Evolutionary conservation across 441 rosid species (phyloP).

Genomic region (Syzygium syzygioides): DNA sequence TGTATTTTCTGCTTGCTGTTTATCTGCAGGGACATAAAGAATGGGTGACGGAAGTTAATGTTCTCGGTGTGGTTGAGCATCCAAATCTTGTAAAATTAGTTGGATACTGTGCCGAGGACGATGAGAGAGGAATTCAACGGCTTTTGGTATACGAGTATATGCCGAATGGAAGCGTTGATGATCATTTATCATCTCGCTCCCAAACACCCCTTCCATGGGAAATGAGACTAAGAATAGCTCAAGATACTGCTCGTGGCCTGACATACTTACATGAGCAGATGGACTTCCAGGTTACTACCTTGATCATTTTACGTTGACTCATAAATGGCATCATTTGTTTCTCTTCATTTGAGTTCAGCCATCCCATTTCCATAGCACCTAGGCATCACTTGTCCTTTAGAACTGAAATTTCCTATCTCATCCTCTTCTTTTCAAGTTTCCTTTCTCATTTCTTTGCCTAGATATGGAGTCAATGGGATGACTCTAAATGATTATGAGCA

Average conservation of each 20-base stretch:
- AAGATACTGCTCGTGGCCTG: slow-evolving; percentile 89
- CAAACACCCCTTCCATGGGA: slow-evolving; percentile 64
- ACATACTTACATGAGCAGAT: slow-evolving; percentile 81
- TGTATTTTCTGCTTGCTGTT: background rate
- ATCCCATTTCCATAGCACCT: background rate
- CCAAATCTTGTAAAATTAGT: slow-evolving; percentile 58
- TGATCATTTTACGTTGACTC: background rate
- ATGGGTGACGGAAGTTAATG: slow-evolving; percentile 72
- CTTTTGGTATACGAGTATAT: slow-evolving; percentile 59
- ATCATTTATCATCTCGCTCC: slow-evolving; percentile 39
- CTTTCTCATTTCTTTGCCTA: background rate
- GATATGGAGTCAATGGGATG: background rate
- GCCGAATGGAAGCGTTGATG: slow-evolving; percentile 61
- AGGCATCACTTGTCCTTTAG: background rate
- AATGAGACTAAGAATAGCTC: slow-evolving; percentile 78
- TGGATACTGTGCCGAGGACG: slow-evolving; percentile 80
- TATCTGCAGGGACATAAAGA: slow-evolving; percentile 58
- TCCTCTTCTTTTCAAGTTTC: background rate
- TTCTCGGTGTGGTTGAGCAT: slow-evolving; percentile 70
- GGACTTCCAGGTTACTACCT: slow-evolving; percentile 68
- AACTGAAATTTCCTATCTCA: background rate
- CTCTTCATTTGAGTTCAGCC: background rate
- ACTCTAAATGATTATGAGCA: background rate
- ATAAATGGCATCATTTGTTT: background rate
- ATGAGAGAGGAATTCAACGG: slow-evolving; percentile 82